Conservation (phyloP, 371 early-diverging fungal species). For the Coemansia sp. region DNA sequence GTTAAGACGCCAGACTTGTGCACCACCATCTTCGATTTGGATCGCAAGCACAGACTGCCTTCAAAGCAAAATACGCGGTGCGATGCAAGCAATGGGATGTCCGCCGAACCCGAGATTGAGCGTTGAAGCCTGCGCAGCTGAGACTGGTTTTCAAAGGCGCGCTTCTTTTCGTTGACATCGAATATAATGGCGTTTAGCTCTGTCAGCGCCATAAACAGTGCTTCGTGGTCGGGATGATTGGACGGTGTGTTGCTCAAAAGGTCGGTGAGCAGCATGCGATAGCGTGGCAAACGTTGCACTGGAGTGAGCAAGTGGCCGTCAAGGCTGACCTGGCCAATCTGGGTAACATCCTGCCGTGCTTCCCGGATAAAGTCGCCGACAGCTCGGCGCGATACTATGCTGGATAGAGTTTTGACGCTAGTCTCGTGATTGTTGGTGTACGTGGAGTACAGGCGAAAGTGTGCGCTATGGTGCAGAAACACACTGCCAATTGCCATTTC, state of each 20-base stretch:
- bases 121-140: conserved; percentile 56
- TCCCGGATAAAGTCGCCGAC: conserved; percentile 29
- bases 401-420: conserved; percentile 57
- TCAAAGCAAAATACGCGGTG: conserved; percentile 55
- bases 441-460: conserved; percentile 67
- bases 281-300: conserved; percentile 80
- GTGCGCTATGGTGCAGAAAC: conserved; percentile 54
- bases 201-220: conserved; percentile 57
- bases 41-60: conserved; percentile 49
- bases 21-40: conserved; percentile 46
- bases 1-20: conserved; percentile 20
- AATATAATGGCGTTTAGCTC: conserved; percentile 62
- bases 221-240: conserved; percentile 63
- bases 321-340: conserved; percentile 57
- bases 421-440: conserved; percentile 77
- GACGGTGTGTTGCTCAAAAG: conserved; percentile 61
- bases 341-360: conserved; percentile 34
- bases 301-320: conserved; percentile 77
- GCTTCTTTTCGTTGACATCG: conserved; percentile 74
- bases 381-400: conserved; percentile 48
- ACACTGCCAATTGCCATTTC: conserved; percentile 54
- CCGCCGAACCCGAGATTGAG: conserved; percentile 50
- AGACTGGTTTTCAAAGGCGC: conserved; percentile 56
- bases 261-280: conserved; percentile 70
- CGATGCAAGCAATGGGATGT: conserved; percentile 56